Base-by-base conservation (phyloP, 176 grass and related monocot genomes). In the Carex scoparia region DNA sequence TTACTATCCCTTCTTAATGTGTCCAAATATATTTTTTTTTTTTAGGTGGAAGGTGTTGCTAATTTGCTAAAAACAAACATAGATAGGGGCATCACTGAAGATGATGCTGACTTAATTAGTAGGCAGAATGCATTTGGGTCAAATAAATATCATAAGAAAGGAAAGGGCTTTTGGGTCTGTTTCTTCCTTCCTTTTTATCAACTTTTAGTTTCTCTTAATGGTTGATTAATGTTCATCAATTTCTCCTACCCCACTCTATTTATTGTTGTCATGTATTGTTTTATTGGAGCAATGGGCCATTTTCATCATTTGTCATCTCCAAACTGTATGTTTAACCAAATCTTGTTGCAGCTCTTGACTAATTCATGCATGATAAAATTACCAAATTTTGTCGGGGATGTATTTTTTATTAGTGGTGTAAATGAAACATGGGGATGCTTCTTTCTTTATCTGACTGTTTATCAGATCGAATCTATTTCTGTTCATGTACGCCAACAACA, bases 121-220 rank as follows among this genome's bases (percentile, higher is more conserved):
- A 95, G 96, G 61, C 81, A 84, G 9, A 95, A 89, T 86, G 85
- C 56, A 86, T 95, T 95, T 90, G 91, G 93, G 37, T 51, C 90
- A 40, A 99, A 99, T 83, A 99, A 90, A 89, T 99, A 99, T 87
- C 89, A 80, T 10, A 95, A 90, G 84, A 91, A 92, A 89, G 93
- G 96, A 85, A 94, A 88, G 84, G 90, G 84, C 75, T 99, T 99
- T 86, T 89, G 80, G 93, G 96, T 88, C 89, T 79, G 80, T 85
- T 86, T 74, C 3, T 42, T 84, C 78, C 23, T 37, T 10, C 33
- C 23, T 84, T 86, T 57, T 82, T 57, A 56, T 84, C 12, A 28
- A 35, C 33, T 57, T 69, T 84, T 74, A 76, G 49, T 55, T 56
- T n/a, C 91, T 72, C 59, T 14, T 19, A 35, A 64, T 80, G 73